phyloP scores from a whole-genome alignment of 2,329 filamentous ascomycete species.

The Decorospora gaudefroyi region DNA sequence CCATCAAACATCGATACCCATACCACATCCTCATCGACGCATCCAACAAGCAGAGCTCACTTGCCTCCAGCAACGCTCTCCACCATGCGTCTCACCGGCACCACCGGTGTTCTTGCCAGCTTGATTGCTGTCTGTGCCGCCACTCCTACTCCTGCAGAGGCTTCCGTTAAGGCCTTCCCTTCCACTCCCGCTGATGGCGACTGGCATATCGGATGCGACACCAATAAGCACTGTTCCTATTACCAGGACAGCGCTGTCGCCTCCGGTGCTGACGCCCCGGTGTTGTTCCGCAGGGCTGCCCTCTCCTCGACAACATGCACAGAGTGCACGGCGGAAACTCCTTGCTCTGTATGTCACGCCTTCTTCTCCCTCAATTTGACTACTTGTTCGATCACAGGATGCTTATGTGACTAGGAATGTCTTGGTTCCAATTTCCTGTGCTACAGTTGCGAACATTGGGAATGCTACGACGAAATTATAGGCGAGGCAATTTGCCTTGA shows the following conservation, averaged over 20 bases:
- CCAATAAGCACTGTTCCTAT: conserved; percentile 11
- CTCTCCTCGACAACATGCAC: neutral
- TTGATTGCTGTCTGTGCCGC: conserved; percentile 15
- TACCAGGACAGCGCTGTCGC: neutral
- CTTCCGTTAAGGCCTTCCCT: too few species aligned
- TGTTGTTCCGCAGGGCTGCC: neutral
- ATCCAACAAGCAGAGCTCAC: neutral
- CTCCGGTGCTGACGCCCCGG: neutral
- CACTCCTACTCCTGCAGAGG: too few species aligned
- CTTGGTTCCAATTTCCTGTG: neutral
- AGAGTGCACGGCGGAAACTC: neutral
- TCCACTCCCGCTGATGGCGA: neutral
- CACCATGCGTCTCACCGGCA: conserved; percentile 19
- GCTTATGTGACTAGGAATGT: neutral
- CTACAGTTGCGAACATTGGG: neutral
- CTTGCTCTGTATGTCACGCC: neutral
- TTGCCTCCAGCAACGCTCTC: neutral
- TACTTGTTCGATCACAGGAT: neutral
- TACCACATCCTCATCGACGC: conserved; percentile 8
- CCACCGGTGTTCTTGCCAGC: conserved; percentile 13
- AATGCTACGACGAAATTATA: neutral
- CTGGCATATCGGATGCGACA: conserved; percentile 17
- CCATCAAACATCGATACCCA: conserved; percentile 14
- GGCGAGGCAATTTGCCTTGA: neutral
- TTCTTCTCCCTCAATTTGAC: neutral